These are phyloP conservation scores for Nothopassalora personata DNA, from an alignment of 2,329 filamentous ascomycete species.

Conservation along the genomic window DNA sequence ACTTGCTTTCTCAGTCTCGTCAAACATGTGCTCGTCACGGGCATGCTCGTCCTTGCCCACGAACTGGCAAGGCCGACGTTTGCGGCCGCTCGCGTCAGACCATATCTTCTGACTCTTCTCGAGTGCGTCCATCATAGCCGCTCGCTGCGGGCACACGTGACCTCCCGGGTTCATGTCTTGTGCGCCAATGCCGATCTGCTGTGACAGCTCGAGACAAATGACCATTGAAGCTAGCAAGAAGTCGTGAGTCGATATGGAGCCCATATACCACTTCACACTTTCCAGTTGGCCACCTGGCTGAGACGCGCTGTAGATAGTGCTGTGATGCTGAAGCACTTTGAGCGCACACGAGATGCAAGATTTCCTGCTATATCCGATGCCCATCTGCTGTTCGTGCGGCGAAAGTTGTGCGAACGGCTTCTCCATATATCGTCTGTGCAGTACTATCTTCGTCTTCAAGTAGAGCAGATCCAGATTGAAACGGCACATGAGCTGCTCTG, in stretches of 20 bases:
- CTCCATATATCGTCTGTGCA: slow-evolving; percentile 52
- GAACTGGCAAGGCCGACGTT: slow-evolving; percentile 8
- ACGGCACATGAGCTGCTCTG: slow-evolving; percentile 48
- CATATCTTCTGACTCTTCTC: slow-evolving; percentile 32
- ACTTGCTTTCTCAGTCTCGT: slow-evolving; percentile 29
- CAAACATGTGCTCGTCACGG: slow-evolving; percentile 21
- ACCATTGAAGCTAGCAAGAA: slow-evolving; percentile 48
- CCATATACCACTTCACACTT: slow-evolving; percentile 43
- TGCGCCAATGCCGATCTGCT: slow-evolving; percentile 23
- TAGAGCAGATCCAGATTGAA: slow-evolving; percentile 50
- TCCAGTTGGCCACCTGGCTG: slow-evolving; percentile 41
- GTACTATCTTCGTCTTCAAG: slow-evolving; percentile 47
- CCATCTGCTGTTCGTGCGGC: slow-evolving; percentile 30
- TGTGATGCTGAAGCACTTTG: slow-evolving; percentile 46
- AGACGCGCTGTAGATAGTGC: slow-evolving; percentile 47
- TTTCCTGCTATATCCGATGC: slow-evolving; percentile 31
- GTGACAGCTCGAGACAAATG: slow-evolving; percentile 41
- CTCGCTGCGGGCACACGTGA: slow-evolving; percentile 22
- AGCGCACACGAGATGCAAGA: slow-evolving; percentile 47
- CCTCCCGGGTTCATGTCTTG: slow-evolving; percentile 10
- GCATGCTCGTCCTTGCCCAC: slow-evolving; percentile 6
- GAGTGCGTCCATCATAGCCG: slow-evolving; percentile 28
- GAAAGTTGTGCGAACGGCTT: slow-evolving; percentile 25
- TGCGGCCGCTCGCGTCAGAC: slow-evolving; percentile 17
- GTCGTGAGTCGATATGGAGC: slow-evolving; percentile 42